Evolutionary conservation across 2,329 filamentous ascomycete genomes (phyloP).

Genomic region (Talaromyces sp.): DNA sequence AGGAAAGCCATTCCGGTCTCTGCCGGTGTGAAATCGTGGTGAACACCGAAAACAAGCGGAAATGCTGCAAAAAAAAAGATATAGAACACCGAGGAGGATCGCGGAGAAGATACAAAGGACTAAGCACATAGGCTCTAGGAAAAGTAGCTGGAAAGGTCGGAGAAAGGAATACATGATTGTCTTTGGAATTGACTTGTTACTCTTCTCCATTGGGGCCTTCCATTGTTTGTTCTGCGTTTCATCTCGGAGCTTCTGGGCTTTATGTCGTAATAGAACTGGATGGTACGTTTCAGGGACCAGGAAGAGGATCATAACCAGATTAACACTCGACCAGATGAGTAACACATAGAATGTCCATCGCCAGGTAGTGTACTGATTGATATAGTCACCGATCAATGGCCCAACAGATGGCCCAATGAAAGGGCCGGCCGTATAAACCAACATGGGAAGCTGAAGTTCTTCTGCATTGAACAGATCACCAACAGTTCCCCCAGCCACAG

Average conservation of each 20-base stretch:
- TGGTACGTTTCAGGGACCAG: conserved; percentile 86
- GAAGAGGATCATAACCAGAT: conserved; percentile 60
- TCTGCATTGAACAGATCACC: conserved; percentile 68
- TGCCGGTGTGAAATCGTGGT: conserved; percentile 72
- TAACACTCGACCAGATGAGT: conserved; percentile 68
- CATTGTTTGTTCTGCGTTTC: conserved; percentile 57
- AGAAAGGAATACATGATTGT: conserved; percentile 54
- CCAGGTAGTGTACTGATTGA: conserved; percentile 53
- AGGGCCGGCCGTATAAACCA: conserved; percentile 65
- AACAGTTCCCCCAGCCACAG: conserved; percentile 77
- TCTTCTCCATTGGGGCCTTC: conserved; percentile 48
- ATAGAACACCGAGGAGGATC: conserved; percentile 76
- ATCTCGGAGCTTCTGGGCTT: conserved; percentile 50
- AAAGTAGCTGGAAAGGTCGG: conserved; percentile 70
- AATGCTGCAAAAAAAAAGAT: conserved; percentile 91
- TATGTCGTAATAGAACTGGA: conserved; percentile 50
- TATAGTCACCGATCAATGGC: conserved; percentile 76
- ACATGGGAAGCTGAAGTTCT: conserved; percentile 74
- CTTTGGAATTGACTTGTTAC: conserved; percentile 51
- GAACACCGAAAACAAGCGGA: conserved; percentile 67
- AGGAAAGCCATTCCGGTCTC: conserved; percentile 73
- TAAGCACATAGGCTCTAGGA: conserved; percentile 79
- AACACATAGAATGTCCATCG: conserved; percentile 81
- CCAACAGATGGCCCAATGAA: conserved; percentile 58
- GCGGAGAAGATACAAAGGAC: conserved; percentile 77